Percentiles rank a stretch among this genome's conserved stretches.
phyloP scores from a whole-genome alignment of 257 asterid species.

The Capsicum baccatum region DNA sequence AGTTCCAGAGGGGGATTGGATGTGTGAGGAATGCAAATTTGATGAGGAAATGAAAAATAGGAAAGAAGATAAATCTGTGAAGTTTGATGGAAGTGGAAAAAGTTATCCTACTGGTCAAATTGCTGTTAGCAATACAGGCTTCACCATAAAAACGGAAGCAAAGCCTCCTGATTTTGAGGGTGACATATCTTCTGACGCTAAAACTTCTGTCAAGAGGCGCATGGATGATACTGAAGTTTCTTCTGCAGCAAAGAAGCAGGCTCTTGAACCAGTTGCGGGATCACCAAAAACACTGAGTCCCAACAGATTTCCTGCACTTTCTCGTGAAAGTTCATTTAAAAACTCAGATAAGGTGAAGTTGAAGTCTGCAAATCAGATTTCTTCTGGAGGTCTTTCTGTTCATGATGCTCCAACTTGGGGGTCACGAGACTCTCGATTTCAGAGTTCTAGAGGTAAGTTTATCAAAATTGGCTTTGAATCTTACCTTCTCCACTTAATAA shows the following conservation, averaged over 20 bases:
- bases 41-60: constrained; percentile 49
- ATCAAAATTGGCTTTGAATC: constrained; percentile 18
- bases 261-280: constrained; percentile 54
- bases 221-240: constrained; percentile 76
- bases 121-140: constrained; percentile 47
- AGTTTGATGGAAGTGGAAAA: constrained; percentile 56
- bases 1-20: constrained; percentile 88
- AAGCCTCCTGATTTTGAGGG: constrained; percentile 43
- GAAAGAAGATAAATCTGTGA: constrained; percentile 52
- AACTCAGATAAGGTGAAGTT: constrained; percentile 60
- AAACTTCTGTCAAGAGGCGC: constrained; percentile 60
- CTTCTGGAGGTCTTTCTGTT: constrained; percentile 43
- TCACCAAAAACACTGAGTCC: constrained; percentile 55
- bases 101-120: constrained; percentile 58
- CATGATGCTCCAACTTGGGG: constrained; percentile 56
- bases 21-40: constrained; percentile 90
- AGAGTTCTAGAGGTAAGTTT: constrained; percentile 57
- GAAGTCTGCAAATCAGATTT: constrained; percentile 49
- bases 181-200: constrained; percentile 34
- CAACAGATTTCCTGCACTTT: constrained; percentile 49
- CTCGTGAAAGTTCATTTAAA: constrained; percentile 68
- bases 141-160: constrained; percentile 36
- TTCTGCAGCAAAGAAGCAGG: constrained; percentile 63
- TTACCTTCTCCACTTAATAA: constrained; percentile 28
- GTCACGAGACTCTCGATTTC: constrained; percentile 36